phyloP scores from a whole-genome alignment of 2,329 filamentous ascomycete genomes.

The Aureobasidium zeae region DNA sequence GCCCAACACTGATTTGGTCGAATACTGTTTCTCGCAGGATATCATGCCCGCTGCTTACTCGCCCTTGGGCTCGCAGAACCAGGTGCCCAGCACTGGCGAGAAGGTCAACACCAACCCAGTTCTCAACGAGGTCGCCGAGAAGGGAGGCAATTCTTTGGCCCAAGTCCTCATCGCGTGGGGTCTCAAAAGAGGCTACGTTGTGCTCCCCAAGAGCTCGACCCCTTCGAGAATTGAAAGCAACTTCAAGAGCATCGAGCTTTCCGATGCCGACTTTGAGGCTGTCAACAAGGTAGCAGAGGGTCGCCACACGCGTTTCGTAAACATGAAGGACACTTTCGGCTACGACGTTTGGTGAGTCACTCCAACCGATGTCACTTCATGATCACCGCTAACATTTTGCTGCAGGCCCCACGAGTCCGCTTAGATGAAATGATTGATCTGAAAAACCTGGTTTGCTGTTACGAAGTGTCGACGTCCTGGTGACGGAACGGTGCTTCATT shows the following conservation, averaged over 20 bases:
- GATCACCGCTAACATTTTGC: background rate
- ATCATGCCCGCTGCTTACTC: slow-evolving; percentile 49
- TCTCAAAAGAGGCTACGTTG: slow-evolving; percentile 54
- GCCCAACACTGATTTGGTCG: slow-evolving; percentile 52
- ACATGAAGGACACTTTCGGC: slow-evolving; percentile 75
- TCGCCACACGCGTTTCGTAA: slow-evolving; percentile 62
- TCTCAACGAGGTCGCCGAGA: slow-evolving; percentile 49
- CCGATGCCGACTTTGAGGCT: slow-evolving; percentile 45
- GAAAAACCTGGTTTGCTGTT: background rate
- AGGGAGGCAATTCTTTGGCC: slow-evolving; percentile 49
- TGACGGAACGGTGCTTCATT: slow-evolving; percentile 8
- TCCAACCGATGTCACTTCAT: background rate
- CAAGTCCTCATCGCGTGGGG: slow-evolving; percentile 59
- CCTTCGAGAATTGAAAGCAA: slow-evolving; percentile 60
- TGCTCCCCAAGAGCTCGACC: slow-evolving; percentile 62
- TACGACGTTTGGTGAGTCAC: slow-evolving; percentile 48
- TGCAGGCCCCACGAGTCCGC: slow-evolving; percentile 28
- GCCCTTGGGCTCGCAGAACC: slow-evolving; percentile 58
- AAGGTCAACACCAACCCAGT: slow-evolving; percentile 52
- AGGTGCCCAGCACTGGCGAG: slow-evolving; percentile 59
- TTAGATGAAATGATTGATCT: background rate
- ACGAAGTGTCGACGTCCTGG: slow-evolving; percentile 10
- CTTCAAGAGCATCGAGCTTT: slow-evolving; percentile 52
- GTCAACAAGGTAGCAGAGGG: slow-evolving; percentile 56
- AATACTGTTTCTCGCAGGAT: slow-evolving; percentile 47